Base-by-base conservation (phyloP, 2,329 filamentous ascomycete species). In the Clonostachys chloroleuca region DNA sequence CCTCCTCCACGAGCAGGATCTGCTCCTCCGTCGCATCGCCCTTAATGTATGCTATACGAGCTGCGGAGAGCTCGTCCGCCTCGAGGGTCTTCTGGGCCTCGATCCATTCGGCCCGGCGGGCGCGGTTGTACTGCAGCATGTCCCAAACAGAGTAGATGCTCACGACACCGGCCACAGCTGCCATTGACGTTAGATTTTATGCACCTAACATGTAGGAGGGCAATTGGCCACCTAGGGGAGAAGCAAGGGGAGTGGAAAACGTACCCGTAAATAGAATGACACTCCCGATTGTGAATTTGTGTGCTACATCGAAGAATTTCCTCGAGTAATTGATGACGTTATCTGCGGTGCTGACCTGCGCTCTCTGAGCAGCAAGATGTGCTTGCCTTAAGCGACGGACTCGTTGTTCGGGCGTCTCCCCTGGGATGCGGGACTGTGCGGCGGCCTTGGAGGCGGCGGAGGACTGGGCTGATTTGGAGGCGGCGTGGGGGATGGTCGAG, bases 331-430 rank as follows among this genome's bases (percentile, higher is more conserved):
- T 69, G 45, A 82, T 65, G 39, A 80, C 47, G 46, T 64, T 67
- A 60, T 83, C 80, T 47, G 78, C 64, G 50, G 61, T 65, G 52
- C 78, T 82, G 42, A 79, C 63, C 58, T 76, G 68, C 18, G 82
- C 78, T 55, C 77, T 73, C 64, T 80, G 80, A 42, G 84, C 82
- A n/a, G 81, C 81, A 49, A 82, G 73, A 61, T 86, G 83, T 51
- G 84, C 83, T 42, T 83, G 82, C 46, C 86, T 76, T 58, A 89
- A 69, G 50, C 86, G 76, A 53, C 81, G 77, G 35, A 89, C 85
- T 56, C 84, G 82, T 68, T 89, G 79, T 62, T 83, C 81, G 44
- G 86, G 79, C 2, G 84, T 86, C 68, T 89, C 85, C 52, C 69
- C 64, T 48, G 65, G 58, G 45, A 63, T 14, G 16, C 50, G 45